Conservation (phyloP, 2,329 filamentous ascomycete species). For the Diplodia mutila region DNA sequence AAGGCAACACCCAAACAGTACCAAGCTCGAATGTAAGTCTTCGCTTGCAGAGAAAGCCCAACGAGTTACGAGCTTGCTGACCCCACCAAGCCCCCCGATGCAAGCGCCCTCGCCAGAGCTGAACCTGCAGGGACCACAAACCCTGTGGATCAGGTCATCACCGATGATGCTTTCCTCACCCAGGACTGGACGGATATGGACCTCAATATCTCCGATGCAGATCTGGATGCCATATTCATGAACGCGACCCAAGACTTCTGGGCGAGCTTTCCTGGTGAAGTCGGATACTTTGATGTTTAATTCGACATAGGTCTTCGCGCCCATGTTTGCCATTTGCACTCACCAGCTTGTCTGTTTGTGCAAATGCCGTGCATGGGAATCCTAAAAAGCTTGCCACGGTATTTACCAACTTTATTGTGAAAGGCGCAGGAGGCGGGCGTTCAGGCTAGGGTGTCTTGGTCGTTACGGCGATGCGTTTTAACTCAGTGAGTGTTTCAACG, state of each 20-base stretch:
- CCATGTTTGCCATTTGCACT: too few species aligned
- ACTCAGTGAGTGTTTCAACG: background rate
- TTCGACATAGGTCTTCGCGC: background rate
- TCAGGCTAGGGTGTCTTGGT: background rate
- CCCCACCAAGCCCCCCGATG: background rate
- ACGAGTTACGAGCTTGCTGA: background rate
- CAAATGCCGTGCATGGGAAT: background rate
- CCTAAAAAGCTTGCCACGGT: background rate
- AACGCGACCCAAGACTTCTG: conserved; percentile 46
- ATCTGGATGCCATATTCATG: conserved; percentile 44
- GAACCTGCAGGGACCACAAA: background rate
- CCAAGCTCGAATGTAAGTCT: background rate
- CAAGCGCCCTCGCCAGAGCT: background rate
- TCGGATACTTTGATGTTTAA: conserved; percentile 31
- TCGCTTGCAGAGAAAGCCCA: background rate
- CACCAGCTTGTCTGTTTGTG: too few species aligned
- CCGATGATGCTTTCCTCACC: conserved; percentile 30
- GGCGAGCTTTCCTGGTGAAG: conserved; percentile 45
- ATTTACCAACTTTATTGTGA: background rate
- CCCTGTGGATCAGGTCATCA: background rate
- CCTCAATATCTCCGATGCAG: conserved; percentile 41
- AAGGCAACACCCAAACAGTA: conserved; percentile 22
- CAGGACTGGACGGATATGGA: conserved; percentile 41
- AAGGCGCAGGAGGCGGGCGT: background rate
- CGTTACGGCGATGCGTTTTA: background rate